Evolutionary conservation across 345 rosid genomes (phyloP).

Genomic region (Excoecaria agallocha): DNA sequence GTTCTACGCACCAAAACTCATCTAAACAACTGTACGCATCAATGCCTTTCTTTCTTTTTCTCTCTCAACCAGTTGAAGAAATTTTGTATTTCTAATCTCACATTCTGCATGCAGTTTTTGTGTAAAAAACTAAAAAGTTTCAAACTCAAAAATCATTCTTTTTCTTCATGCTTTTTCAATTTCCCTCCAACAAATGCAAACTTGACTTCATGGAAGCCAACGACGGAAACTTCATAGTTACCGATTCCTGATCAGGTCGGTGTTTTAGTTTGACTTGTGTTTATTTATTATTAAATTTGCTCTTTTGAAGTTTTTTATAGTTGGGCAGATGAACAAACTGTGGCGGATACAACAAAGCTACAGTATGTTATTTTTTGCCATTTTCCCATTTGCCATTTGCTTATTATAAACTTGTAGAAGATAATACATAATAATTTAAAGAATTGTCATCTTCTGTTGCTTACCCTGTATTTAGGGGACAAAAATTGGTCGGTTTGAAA

Average conservation of each 20-base stretch:
- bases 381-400: constrained; percentile 12
- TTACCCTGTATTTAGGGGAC: neutral
- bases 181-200: constrained; percentile 23
- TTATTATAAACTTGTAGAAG: neutral
- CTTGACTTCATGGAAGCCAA: neutral
- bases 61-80: neutral
- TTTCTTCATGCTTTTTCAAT: neutral
- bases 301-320: constrained; percentile 22
- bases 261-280: constrained; percentile 14
- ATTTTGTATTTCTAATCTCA: neutral
- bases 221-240: constrained; percentile 23
- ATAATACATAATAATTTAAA: too few relatives aligned
- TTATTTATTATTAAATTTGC: neutral
- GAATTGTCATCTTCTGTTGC: constrained; percentile 6
- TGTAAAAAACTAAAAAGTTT: neutral
- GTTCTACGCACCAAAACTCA: neutral
- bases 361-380: constrained; percentile 1
- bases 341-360: constrained; percentile 42
- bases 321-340: constrained; percentile 61
- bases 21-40: constrained; percentile 27
- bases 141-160: neutral
- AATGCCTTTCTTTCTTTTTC: constrained; percentile 22
- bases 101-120: constrained; percentile 14
- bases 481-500: constrained; percentile 34
- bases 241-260: constrained; percentile 31